Base-by-base conservation (phyloP, 2,329 filamentous ascomycete genomes). In the Myriosclerotinia scirpicola region DNA sequence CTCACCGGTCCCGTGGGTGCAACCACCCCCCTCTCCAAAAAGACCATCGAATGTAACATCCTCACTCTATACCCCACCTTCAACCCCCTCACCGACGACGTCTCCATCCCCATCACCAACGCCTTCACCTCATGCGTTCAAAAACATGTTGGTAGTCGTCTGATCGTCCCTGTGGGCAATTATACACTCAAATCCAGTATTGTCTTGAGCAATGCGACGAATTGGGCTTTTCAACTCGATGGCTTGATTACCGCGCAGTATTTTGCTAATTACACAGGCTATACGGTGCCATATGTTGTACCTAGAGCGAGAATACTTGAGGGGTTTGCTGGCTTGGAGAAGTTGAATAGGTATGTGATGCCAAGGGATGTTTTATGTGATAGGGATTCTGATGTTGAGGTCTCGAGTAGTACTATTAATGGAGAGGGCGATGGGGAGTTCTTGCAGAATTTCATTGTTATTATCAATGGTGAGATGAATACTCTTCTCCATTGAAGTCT, bases 151-250 rank as follows among this genome's bases (percentile, higher is more conserved):
- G 64, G 64, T 4, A 65, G 64, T 65, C 55, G 64, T 44, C 48
- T 65, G 3, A 61, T 65, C 38, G 64, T 65, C 0, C 64, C 64
- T 26, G 22, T 54, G 1, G 71, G 83, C 5, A 77, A 82, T 7
- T 59, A 81, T 73, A 82, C 80, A 4, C 77, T 86, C 67, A 73
- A 74, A 11, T 83, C 80, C 0, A 85, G 81, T 80, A 82, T 83
- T 2, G 79, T 74, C 0, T 75, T 85, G 61, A 79, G 74, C 40
- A 79, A 79, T 20, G 83, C 83, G 9, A 79, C 76, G 20, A 80
- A 77, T 12, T 82, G 80, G 78, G 82, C 82, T 2, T 74, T 85
- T 26, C 82, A 84, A 70, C 77, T 85, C 48, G 83, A 85, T 71
- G 83, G 83, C 20, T 78, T 78, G 30, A 82, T 86, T 67, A 81